Evolutionary conservation across 176 grass and related monocot species (phyloP).

Genomic region (Zoysia pacifica): DNA sequence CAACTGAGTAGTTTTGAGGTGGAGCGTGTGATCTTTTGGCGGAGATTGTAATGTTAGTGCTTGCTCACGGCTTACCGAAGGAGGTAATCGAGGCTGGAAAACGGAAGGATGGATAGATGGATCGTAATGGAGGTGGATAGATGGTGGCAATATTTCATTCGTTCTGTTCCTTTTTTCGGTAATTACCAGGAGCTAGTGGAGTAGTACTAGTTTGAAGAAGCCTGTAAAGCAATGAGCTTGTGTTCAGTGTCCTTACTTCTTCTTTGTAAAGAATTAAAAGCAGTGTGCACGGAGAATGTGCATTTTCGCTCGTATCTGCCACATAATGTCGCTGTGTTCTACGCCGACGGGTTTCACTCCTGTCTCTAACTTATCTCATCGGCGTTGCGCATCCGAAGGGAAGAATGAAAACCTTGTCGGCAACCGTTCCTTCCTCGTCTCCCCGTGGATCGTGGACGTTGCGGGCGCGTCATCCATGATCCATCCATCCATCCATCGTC

Average conservation of each 20-base stretch:
- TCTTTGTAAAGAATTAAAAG: neutral
- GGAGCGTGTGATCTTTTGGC: too few relatives aligned
- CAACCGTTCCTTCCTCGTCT: neutral
- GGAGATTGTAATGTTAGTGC: too few relatives aligned
- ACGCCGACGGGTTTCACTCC: too few relatives aligned
- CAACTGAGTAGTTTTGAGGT: neutral
- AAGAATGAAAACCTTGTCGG: too few relatives aligned
- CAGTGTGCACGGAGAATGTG: neutral
- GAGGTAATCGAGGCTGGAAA: neutral
- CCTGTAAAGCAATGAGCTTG: too few relatives aligned
- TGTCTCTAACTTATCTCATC: neutral
- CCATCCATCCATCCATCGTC: neutral
- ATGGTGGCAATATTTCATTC: slow-evolving; percentile 15
- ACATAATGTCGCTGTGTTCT: neutral
- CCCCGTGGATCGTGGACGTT: too few relatives aligned
- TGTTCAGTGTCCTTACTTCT: neutral
- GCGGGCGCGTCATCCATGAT: too few relatives aligned
- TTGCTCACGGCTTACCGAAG: too few relatives aligned
- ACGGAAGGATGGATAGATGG: neutral
- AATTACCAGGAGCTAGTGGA: too few relatives aligned
- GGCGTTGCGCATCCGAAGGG: neutral
- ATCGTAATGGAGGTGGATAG: neutral
- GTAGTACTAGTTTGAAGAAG: too few relatives aligned
- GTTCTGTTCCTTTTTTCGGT: slow-evolving; percentile 30
- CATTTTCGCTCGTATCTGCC: neutral